These are phyloP conservation scores for Coemansia sp. DNA, from an alignment of 192 early-diverging fungal species.

Conservation along the genomic window DNA sequence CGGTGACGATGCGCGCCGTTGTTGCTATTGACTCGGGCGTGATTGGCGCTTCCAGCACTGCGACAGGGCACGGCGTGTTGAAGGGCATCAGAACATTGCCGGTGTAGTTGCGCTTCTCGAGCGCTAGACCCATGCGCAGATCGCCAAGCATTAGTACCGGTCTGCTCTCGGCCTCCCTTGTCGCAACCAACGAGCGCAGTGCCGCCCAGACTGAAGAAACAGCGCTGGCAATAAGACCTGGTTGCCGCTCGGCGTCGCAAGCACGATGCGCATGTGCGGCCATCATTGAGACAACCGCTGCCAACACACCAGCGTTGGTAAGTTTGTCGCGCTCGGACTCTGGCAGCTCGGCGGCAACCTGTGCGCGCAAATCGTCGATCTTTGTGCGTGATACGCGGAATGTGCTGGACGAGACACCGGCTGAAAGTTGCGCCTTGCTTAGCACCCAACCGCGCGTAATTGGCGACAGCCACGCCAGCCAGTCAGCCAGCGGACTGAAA, in stretches of 20 bases:
- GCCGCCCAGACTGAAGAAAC: neutral
- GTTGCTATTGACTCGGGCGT: conserved; percentile 16
- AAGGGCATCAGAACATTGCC: conserved; percentile 47
- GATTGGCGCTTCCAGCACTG: conserved; percentile 29
- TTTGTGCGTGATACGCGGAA: conserved; percentile 31
- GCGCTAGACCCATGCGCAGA: conserved; percentile 33
- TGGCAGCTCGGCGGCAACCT: conserved; percentile 7
- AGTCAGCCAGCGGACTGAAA: conserved; percentile 36
- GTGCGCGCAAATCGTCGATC: conserved; percentile 15
- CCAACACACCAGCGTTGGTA: conserved; percentile 26
- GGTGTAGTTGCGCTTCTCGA: conserved; percentile 33
- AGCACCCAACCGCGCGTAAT: conserved; percentile 33
- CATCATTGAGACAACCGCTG: conserved; percentile 41
- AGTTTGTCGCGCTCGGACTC: neutral
- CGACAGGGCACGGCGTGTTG: conserved; percentile 29
- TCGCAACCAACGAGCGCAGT: conserved; percentile 5
- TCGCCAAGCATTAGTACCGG: conserved; percentile 19
- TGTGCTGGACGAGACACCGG: conserved; percentile 26
- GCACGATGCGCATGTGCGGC: conserved; percentile 39
- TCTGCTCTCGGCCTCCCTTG: neutral
- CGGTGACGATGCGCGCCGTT: conserved; percentile 8
- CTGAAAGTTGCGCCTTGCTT: conserved; percentile 27
- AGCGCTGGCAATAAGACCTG: neutral
- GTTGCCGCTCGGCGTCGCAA: conserved; percentile 9
- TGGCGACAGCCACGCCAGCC: conserved; percentile 52